These are phyloP conservation scores for Malassezia nana DNA, from an alignment of 1,284 basidiomycete genomes.

Conservation along the genomic window DNA sequence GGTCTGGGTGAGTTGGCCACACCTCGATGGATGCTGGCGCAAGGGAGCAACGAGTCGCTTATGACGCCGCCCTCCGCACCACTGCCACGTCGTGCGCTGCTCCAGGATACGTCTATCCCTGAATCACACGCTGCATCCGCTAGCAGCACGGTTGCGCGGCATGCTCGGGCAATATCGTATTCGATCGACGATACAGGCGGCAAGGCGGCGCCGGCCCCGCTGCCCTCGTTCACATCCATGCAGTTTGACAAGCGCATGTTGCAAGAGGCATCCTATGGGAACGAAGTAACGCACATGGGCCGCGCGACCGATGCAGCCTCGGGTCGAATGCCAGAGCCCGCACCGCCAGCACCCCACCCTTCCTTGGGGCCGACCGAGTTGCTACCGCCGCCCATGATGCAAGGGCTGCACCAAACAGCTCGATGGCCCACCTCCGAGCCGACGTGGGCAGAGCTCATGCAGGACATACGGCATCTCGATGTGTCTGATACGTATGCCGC, in stretches of 20 bases:
- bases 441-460: background rate
- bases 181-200: slow-evolving; percentile 15
- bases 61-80: background rate
- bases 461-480: background rate
- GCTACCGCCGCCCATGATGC: background rate
- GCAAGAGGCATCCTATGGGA: background rate
- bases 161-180: slow-evolving; percentile 41
- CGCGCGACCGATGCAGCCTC: no score
- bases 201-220: slow-evolving; percentile 16
- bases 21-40: slow-evolving; percentile 64
- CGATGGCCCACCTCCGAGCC: background rate
- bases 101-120: background rate
- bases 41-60: slow-evolving; percentile 16
- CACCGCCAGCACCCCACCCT: no score
- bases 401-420: background rate
- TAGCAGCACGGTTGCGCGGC: slow-evolving; percentile 20
- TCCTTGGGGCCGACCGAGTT: background rate
- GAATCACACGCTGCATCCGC: background rate
- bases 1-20: slow-evolving; percentile 94
- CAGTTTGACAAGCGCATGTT: background rate
- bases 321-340: no score
- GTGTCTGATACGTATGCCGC: background rate
- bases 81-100: background rate
- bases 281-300: no score
- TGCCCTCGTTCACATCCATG: slow-evolving; percentile 9